Percentiles rank a stretch among this genome's conserved stretches.
phyloP scores from a whole-genome alignment of 441 rosid species.

The Oxalis stricta region DNA sequence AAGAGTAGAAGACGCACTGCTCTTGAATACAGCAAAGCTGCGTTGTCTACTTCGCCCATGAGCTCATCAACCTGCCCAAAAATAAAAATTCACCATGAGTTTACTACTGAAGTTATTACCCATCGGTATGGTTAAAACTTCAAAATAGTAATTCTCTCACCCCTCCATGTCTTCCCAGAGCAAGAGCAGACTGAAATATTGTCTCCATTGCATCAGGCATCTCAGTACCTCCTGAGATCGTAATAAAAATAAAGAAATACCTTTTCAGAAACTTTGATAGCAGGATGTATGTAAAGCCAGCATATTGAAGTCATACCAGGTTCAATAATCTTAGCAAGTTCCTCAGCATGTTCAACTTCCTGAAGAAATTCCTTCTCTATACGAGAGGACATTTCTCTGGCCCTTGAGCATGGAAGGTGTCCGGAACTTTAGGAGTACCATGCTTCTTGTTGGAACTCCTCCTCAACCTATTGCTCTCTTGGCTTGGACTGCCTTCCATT shows the following conservation, averaged over 20 bases:
- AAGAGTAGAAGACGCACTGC: slow-evolving; percentile 61
- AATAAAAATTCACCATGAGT: too few species aligned
- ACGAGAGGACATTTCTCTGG: slow-evolving; percentile 37
- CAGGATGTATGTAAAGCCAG: not conserved
- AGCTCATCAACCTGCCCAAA: slow-evolving; percentile 65
- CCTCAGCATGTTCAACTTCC: slow-evolving; percentile 80
- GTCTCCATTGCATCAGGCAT: slow-evolving; percentile 98
- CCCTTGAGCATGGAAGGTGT: slow-evolving; percentile 19
- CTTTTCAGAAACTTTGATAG: not conserved
- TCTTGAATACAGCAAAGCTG: slow-evolving; percentile 46
- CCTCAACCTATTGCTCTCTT: slow-evolving; percentile 30
- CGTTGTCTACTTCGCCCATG: slow-evolving; percentile 55
- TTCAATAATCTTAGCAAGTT: slow-evolving; percentile 58
- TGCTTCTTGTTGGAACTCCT: slow-evolving; percentile 37
- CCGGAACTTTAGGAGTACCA: slow-evolving; percentile 21
- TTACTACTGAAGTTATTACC: not conserved
- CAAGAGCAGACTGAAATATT: slow-evolving; percentile 79
- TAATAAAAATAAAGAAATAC: not conserved
- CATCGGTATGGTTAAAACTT: not conserved
- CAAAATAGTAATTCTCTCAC: slow-evolving; percentile 30
- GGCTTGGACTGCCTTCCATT: slow-evolving; percentile 67
- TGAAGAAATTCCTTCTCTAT: slow-evolving; percentile 67
- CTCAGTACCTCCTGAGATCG: slow-evolving; percentile 44
- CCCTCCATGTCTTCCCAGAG: slow-evolving; percentile 61
- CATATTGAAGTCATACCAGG: slow-evolving; percentile 36